Percentiles rank a stretch among this genome's conserved stretches.
phyloP scores from a whole-genome alignment of 1,139 yeast species.

The Kodamaea plutei region DNA sequence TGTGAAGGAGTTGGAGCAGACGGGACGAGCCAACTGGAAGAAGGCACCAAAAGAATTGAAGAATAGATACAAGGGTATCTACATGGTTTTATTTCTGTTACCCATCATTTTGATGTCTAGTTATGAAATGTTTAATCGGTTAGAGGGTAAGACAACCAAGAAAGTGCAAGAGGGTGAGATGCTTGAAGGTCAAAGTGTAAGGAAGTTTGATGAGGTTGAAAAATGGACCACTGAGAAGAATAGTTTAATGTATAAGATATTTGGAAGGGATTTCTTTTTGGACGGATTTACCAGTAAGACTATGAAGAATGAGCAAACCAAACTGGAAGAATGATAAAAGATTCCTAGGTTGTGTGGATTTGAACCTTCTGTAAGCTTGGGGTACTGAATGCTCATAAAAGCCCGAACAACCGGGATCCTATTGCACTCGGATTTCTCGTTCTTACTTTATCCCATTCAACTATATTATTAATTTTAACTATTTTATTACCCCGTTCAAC shows the following conservation, averaged over 20 bases:
- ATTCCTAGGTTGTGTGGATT: too few species aligned
- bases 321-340: too few species aligned
- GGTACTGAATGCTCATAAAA: too few species aligned
- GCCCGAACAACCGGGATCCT: too few species aligned
- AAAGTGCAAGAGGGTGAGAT: slow-evolving; percentile 42
- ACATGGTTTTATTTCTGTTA: slow-evolving; percentile 35
- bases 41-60: slow-evolving; percentile 41
- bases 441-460: too few species aligned
- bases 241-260: slow-evolving; percentile 35
- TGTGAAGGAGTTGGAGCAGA: slow-evolving; percentile 31
- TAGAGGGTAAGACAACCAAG: slow-evolving; percentile 42
- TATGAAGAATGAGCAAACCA: slow-evolving; percentile 16
- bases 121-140: slow-evolving; percentile 33
- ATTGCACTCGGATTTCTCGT: too few species aligned
- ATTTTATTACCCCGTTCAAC: too few species aligned
- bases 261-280: slow-evolving; percentile 42
- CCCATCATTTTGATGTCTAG: slow-evolving; percentile 36
- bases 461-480: too few species aligned
- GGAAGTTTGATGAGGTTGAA: slow-evolving; percentile 38
- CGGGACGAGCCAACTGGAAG: slow-evolving; percentile 45
- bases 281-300: slow-evolving; percentile 47
- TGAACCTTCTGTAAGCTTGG: too few species aligned
- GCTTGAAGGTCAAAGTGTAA: slow-evolving; percentile 28
- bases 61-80: slow-evolving; percentile 37
- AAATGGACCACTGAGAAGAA: slow-evolving; percentile 39